Evolutionary conservation across 164 flowering plant species (phyloP).

Genomic region (Vitis rupestris): DNA sequence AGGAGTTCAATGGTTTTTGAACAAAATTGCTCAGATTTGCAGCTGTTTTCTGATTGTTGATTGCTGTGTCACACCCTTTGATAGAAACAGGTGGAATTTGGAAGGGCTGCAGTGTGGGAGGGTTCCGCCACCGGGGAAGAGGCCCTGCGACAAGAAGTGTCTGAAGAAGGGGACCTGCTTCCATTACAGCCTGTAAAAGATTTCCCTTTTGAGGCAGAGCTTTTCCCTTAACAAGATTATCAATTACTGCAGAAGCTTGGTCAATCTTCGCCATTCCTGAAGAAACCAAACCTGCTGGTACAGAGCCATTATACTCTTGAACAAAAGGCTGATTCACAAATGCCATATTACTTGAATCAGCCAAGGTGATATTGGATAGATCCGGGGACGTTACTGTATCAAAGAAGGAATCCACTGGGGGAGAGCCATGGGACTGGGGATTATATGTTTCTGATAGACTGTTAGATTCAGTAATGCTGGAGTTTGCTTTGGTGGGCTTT

Average conservation of each 20-base stretch:
- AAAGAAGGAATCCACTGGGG: conserved; percentile 56
- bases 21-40: background rate
- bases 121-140: conserved; percentile 75
- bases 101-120: conserved; percentile 56
- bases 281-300: conserved; percentile 10
- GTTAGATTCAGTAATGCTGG: conserved; percentile 66
- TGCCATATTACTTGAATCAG: conserved; percentile 22
- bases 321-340: conserved; percentile 18
- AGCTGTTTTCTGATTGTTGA: conserved; percentile 10
- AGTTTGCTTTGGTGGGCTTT: conserved; percentile 39
- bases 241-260: conserved; percentile 36
- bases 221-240: conserved; percentile 45
- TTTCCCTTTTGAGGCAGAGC: conserved; percentile 66
- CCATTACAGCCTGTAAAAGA: conserved; percentile 67
- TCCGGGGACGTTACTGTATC: conserved; percentile 60
- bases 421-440: conserved; percentile 42
- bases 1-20: conserved; percentile 12
- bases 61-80: conserved; percentile 22
- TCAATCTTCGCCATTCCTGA: conserved; percentile 15
- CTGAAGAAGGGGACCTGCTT: conserved; percentile 77
- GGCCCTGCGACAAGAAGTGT: conserved; percentile 81
- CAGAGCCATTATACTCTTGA: conserved; percentile 13
- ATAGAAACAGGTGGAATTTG: conserved; percentile 50
- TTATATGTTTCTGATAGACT: conserved; percentile 51
- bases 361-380: conserved; percentile 33